Conservation (phyloP, 768 basidiomycete genomes). For the Lentinula detonsa region DNA sequence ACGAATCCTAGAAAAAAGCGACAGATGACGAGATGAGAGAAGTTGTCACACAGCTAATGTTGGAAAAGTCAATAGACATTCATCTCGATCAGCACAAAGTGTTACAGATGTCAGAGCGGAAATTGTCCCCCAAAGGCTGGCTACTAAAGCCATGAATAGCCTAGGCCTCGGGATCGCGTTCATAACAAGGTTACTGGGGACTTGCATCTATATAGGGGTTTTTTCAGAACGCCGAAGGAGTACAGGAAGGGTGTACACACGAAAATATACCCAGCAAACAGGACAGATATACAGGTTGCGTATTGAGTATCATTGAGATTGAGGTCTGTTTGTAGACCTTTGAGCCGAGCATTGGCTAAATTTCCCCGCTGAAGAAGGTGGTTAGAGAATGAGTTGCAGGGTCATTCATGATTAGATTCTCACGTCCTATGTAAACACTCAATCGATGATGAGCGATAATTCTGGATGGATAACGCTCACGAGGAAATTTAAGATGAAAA, state of each 20-base stretch:
- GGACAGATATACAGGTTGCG: constrained; percentile 15
- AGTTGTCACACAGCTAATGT: constrained; percentile 16
- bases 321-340: constrained; percentile 18
- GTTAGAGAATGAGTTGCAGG: not conserved
- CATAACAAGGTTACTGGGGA: constrained; percentile 23
- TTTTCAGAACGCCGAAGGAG: not conserved
- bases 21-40: constrained; percentile 15
- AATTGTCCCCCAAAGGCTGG: constrained; percentile 29
- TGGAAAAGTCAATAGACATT: not conserved
- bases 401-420: not conserved
- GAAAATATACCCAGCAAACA: constrained; percentile 20
- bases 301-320: constrained; percentile 18
- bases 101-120: constrained; percentile 28
- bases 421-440: not conserved
- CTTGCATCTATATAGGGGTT: constrained; percentile 13
- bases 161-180: constrained; percentile 24
- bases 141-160: constrained; percentile 18
- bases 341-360: constrained; percentile 14
- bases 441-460: not conserved
- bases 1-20: constrained; percentile 39
- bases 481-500: constrained; percentile 12
- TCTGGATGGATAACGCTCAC: not conserved
- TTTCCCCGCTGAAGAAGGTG: constrained; percentile 9
- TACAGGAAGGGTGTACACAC: not conserved
- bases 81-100: not conserved